phyloP scores from a whole-genome alignment of 352 stramenopile species.

The Aphanomyces astaci region DNA sequence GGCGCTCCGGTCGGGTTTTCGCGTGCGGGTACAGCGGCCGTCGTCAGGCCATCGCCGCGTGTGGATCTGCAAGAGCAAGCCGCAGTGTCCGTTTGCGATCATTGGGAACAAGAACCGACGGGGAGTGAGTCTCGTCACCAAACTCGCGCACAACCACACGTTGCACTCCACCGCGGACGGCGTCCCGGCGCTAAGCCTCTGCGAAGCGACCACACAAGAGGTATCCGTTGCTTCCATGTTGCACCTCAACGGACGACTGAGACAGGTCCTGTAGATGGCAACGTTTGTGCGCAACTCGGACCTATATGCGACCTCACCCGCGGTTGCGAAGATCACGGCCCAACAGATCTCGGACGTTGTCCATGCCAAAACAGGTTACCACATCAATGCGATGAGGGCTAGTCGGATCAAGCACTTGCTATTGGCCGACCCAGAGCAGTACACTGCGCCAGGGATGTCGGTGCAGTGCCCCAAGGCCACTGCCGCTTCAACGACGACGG shows the following conservation, averaged over 20 bases:
- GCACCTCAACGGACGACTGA: background rate
- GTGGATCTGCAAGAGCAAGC: slow-evolving; percentile 18
- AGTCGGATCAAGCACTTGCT: slow-evolving; percentile 22
- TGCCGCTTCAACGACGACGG: background rate
- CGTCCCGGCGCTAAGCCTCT: background rate
- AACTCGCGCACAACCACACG: slow-evolving; percentile 17
- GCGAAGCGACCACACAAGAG: slow-evolving; percentile 15
- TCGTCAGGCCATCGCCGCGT: slow-evolving; percentile 9
- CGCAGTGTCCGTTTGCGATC: slow-evolving; percentile 6
- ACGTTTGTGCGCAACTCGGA: slow-evolving; percentile 15
- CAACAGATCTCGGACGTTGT: slow-evolving; percentile 16
- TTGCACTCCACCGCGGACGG: background rate
- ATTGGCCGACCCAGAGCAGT: background rate
- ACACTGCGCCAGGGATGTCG: background rate
- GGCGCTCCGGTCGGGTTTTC: slow-evolving; percentile 7
- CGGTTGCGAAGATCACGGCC: slow-evolving; percentile 17
- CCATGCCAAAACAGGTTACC: slow-evolving; percentile 16
- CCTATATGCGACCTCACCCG: slow-evolving; percentile 1
- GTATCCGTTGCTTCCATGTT: background rate
- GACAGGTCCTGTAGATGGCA: background rate
- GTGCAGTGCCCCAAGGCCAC: background rate
- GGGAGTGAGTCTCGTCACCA: slow-evolving; percentile 3
- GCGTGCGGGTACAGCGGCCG: slow-evolving; percentile 2
- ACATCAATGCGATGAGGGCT: slow-evolving; percentile 20
- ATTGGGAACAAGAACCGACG: slow-evolving; percentile 15